Conservation (phyloP, 2,329 filamentous ascomycete species). For the Botrytis sinoallii region DNA sequence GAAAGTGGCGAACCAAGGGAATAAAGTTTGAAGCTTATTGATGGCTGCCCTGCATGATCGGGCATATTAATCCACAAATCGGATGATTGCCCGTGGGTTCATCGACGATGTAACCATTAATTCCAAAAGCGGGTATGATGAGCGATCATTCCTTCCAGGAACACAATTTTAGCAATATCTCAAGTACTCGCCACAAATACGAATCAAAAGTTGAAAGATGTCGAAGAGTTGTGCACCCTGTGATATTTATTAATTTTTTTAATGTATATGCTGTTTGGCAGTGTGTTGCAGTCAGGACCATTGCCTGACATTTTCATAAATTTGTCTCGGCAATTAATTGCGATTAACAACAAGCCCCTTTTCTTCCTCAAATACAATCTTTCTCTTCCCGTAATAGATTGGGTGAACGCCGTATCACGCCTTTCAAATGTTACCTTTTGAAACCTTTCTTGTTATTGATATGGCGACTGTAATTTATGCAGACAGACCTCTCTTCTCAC, state of each 20-base stretch:
- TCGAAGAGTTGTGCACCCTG: background rate
- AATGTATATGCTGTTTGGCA: background rate
- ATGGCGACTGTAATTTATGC: conserved; percentile 44
- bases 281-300: background rate
- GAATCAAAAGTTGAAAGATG: background rate
- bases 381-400: background rate
- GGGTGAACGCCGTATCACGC: background rate
- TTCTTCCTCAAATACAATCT: background rate
- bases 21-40: background rate
- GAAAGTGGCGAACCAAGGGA: background rate
- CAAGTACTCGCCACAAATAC: background rate
- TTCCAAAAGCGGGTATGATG: background rate
- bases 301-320: background rate
- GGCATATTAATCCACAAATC: background rate
- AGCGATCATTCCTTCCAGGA: background rate
- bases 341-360: background rate
- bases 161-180: background rate
- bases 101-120: background rate
- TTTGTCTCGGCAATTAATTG: background rate
- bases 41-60: background rate
- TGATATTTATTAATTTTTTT: background rate
- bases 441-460: too few relatives aligned
- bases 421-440: background rate
- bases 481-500: conserved; percentile 83
- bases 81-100: background rate